phyloP scores from a whole-genome alignment of 371 early-diverging fungal species.

The Saksenaea vasiformis region DNA sequence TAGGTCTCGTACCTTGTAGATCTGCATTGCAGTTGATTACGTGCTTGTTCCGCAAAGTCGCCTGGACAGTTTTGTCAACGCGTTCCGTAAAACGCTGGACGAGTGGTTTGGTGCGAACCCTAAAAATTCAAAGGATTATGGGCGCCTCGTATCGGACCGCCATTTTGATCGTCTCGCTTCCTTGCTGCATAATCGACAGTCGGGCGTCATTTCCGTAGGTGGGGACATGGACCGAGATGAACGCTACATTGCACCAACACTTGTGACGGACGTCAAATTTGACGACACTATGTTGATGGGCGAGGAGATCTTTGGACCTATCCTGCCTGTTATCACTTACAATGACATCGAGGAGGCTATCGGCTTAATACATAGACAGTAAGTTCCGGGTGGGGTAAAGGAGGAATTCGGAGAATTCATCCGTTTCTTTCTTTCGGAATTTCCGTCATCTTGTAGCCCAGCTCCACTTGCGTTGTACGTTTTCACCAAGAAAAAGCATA shows the following conservation, averaged over 20 bases:
- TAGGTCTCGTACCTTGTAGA: constrained; percentile 40
- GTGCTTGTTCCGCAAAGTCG: constrained; percentile 62
- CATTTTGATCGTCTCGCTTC: constrained; percentile 73
- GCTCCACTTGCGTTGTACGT: constrained; percentile 78
- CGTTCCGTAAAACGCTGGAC: constrained; percentile 50
- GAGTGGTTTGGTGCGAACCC: constrained; percentile 60
- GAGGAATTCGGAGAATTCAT: background rate
- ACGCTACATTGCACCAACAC: constrained; percentile 30
- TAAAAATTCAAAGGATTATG: constrained; percentile 53
- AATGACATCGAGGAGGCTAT: constrained; percentile 75
- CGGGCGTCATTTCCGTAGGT: constrained; percentile 56
- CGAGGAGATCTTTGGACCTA: constrained; percentile 80
- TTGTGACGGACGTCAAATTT: constrained; percentile 22
- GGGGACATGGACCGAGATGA: constrained; percentile 30
- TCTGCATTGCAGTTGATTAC: constrained; percentile 90
- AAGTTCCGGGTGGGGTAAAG: background rate
- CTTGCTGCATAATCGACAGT: constrained; percentile 53
- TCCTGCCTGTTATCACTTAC: constrained; percentile 81
- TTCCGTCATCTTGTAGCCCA: constrained; percentile 24
- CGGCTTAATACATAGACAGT: constrained; percentile 57
- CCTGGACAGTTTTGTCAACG: constrained; percentile 49
- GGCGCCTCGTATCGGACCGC: constrained; percentile 70
- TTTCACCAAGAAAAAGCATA: constrained; percentile 46
- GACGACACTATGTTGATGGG: constrained; percentile 35
- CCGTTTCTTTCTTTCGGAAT: constrained; percentile 1